Evolutionary conservation across 495 filamentous ascomycete genomes (phyloP).

Genomic region (Cercophora samala): DNA sequence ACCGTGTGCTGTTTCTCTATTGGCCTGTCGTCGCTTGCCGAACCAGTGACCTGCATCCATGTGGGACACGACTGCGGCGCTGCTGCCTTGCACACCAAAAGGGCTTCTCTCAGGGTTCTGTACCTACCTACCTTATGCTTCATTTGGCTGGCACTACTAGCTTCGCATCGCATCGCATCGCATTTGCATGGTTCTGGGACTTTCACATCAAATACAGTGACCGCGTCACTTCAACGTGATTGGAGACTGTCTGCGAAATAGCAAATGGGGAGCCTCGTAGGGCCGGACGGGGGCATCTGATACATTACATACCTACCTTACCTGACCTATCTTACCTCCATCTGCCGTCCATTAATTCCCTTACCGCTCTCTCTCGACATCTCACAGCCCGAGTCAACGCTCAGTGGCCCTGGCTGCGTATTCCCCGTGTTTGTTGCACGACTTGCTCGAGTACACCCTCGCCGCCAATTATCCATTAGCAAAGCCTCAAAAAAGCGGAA

Average conservation of each 20-base stretch:
- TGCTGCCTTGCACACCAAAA: constrained; percentile 3
- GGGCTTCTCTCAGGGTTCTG: neutral
- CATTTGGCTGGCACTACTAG: neutral
- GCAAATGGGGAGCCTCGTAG: neutral
- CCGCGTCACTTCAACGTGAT: neutral
- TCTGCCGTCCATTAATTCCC: neutral
- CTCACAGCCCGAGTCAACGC: neutral
- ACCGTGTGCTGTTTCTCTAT: neutral
- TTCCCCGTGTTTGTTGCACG: neutral
- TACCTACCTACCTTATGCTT: neutral
- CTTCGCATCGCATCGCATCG: neutral
- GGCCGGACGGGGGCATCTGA: neutral
- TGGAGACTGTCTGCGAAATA: neutral
- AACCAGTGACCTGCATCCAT: too few relatives aligned
- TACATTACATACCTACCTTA: neutral
- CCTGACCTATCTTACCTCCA: neutral
- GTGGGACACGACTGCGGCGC: constrained; percentile 5
- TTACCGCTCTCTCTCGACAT: neutral
- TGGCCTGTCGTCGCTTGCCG: neutral
- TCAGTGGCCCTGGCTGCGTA: neutral
- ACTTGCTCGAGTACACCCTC: neutral
- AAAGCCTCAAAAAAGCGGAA: neutral
- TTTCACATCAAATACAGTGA: neutral
- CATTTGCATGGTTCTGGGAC: neutral
- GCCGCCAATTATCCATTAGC: neutral